A percentile compares a stretch with the other conserved stretches of the same genome.
These are phyloP conservation scores for Arctium lappa DNA, from an alignment of 129 eudicot genomes.

Conservation along the genomic window DNA sequence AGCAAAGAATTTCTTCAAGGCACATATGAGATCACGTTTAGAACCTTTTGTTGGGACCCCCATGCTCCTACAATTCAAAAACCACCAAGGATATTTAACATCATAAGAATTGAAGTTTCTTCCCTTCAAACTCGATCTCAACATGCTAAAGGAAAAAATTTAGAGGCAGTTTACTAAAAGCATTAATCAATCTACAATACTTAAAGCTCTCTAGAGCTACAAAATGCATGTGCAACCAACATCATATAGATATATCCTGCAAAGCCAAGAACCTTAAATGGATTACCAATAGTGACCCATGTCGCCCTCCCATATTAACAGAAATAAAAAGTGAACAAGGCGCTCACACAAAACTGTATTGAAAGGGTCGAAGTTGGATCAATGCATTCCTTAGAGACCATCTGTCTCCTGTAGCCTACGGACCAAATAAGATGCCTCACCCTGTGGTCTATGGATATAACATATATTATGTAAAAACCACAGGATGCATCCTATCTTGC, in stretches of 20 bases:
- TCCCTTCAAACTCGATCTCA: neutral
- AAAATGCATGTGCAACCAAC: neutral
- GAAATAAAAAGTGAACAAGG: too few relatives aligned
- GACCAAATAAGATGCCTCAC: too few relatives aligned
- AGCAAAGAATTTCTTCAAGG: conserved; percentile 42
- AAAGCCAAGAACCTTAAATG: neutral
- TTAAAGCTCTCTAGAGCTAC: neutral
- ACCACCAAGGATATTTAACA: conserved; percentile 1
- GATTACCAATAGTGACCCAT: neutral
- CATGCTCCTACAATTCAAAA: conserved; percentile 48
- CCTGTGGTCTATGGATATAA: too few relatives aligned
- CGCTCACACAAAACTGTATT: too few relatives aligned
- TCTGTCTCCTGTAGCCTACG: too few relatives aligned
- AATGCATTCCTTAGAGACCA: too few relatives aligned
- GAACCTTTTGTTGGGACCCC: conserved; percentile 70
- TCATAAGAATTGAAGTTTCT: neutral
- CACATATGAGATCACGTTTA: conserved; percentile 56
- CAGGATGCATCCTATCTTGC: too few relatives aligned
- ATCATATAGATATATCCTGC: neutral
- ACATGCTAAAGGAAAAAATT: neutral
- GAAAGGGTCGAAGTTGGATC: too few relatives aligned
- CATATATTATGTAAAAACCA: too few relatives aligned
- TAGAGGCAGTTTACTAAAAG: neutral
- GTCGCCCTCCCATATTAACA: too few relatives aligned
- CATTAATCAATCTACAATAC: neutral